Evolutionary conservation across 495 filamentous ascomycete genomes (phyloP), one percentile per base, ranked within the genome.

Genomic region (Penicillium pancosmium): DNA sequence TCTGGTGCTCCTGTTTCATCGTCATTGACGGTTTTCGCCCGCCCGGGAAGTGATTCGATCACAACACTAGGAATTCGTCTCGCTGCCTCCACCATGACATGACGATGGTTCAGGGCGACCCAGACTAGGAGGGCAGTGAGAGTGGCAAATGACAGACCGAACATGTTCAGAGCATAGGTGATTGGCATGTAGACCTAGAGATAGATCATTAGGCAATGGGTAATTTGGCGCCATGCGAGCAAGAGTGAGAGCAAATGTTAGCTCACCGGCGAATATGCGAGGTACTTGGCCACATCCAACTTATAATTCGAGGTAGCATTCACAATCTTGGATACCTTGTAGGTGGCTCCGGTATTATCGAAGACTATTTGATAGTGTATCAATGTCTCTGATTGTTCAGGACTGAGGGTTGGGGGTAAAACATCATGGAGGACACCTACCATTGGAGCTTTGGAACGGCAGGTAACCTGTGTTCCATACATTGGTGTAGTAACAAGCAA

Each of bases 81-180:
- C n/a, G 41, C 59, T 11, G 59, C 66, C 36, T 54, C 43, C 2
- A 56, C 51, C 52, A 67, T 65, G 16, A 68, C 59, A 18, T 64
- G 46, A 50, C 71, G 59, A n/a, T 78, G 34, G 69, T 83, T 80
- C 11, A 72, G 59, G n/a, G 86, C 72, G 0, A 86, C 67, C 87
- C 88, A 94, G 13, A 92, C 71, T 1, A 83, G 69, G 34, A 92
- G 68, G 2, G 90, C 82, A 21, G 88, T 85, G 23, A 94, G 76
- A 0, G 87, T 87, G 3, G 91, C 91, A 68, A 94, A 93, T 55
- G 91, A 89, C 19, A 94, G 80, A 0, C 85, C 90, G 55, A 92
- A 93, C 64, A 64, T 68, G 61, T 87, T 88, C 33, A 93, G 71
- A 18, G 88, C 88, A 60, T 92, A 92, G n/a, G 89, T 91, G 53